Percentiles rank a stretch among this genome's conserved stretches.
These are phyloP conservation scores for Alternaria postmessia DNA, from an alignment of 2,329 filamentous ascomycete genomes.

Conservation along the genomic window DNA sequence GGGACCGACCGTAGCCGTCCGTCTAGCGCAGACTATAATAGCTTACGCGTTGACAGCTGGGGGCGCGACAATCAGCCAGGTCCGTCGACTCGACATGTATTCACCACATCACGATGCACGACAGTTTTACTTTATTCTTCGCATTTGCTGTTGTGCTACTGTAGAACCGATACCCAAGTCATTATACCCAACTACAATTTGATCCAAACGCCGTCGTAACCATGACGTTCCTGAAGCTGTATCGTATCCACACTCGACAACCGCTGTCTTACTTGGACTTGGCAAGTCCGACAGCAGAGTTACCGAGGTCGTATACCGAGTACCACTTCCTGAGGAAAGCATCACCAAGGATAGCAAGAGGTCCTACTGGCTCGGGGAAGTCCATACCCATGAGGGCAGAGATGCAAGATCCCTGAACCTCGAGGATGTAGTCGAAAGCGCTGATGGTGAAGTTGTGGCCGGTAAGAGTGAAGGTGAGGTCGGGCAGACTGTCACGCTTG, in stretches of 20 bases:
- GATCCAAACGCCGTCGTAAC: constrained; percentile 25
- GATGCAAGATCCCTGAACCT: constrained; percentile 94
- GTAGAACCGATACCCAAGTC: constrained; percentile 18
- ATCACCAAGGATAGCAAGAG: constrained; percentile 93
- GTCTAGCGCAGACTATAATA: constrained; percentile 4
- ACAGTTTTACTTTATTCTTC: neutral
- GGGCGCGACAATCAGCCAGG: neutral
- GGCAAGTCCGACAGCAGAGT: constrained; percentile 86
- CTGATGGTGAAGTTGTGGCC: constrained; percentile 93
- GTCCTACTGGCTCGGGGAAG: constrained; percentile 81
- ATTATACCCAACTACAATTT: constrained; percentile 32
- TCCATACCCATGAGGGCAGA: constrained; percentile 97
- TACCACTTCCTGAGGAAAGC: constrained; percentile 85
- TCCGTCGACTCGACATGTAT: too few species aligned
- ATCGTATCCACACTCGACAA: neutral
- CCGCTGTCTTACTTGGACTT: constrained; percentile 70
- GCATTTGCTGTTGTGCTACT: constrained; percentile 22
- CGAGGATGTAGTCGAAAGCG: constrained; percentile 92
- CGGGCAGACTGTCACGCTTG: constrained; percentile 83
- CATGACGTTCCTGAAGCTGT: constrained; percentile 12
- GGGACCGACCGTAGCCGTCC: neutral
- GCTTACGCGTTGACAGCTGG: constrained; percentile 5
- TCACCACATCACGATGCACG: neutral
- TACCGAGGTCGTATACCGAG: constrained; percentile 95
- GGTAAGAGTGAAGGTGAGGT: constrained; percentile 87